Evolutionary conservation across 257 asterid species (phyloP).

Genomic region (Salvia hispanica): DNA sequence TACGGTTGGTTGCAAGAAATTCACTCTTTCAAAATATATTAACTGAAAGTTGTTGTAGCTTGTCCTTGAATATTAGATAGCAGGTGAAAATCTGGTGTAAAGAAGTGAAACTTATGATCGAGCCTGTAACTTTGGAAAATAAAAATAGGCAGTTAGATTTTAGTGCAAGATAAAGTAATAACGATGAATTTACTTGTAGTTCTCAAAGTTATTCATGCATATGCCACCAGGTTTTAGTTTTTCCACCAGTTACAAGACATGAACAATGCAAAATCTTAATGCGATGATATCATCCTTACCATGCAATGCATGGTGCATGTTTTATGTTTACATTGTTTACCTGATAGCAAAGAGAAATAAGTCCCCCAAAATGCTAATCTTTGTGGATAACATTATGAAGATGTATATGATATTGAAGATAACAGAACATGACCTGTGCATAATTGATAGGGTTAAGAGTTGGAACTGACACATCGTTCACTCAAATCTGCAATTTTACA

Average conservation of each 20-base stretch:
- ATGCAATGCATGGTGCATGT: not conserved
- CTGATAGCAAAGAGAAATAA: not conserved
- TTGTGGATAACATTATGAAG: conserved; percentile 7
- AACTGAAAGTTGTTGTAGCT: not conserved
- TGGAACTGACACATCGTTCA: no score
- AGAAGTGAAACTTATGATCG: conserved; percentile 1
- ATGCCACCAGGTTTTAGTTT: not conserved
- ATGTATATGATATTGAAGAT: not conserved
- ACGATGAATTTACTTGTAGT: not conserved
- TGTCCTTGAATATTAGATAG: not conserved
- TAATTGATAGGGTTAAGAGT: no score
- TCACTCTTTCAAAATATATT: no score
- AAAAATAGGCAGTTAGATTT: not conserved
- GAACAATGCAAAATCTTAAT: not conserved
- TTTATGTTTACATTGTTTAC: not conserved
- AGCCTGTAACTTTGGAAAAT: not conserved
- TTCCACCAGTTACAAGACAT: not conserved
- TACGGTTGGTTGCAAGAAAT: no score
- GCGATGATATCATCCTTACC: not conserved
- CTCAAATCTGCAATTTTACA: no score
- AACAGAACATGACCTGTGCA: conserved; percentile 9
- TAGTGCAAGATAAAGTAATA: not conserved
- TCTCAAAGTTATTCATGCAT: not conserved
- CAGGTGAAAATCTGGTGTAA: not conserved
- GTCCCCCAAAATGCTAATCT: not conserved